Conservation (phyloP, 768 basidiomycete genomes). For the Podaxis rugospora region DNA sequence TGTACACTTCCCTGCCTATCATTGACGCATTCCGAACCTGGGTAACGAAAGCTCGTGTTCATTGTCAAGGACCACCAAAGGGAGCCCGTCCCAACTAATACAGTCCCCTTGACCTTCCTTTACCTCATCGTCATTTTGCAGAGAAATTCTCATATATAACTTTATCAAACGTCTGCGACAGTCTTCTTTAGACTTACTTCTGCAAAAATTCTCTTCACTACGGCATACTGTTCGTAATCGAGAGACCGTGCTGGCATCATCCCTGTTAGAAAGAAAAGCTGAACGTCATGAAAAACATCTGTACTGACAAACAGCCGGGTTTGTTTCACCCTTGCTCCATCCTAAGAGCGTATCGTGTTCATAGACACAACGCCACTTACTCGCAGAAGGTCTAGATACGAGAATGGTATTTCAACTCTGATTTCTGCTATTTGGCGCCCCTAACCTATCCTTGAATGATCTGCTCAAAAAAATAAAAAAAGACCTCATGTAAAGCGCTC, state of each 20-base stretch:
- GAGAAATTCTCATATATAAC: neutral
- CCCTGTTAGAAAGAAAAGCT: neutral
- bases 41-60: neutral
- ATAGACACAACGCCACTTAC: too few species aligned
- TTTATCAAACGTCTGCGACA: slow-evolving; percentile 1
- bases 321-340: too few species aligned
- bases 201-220: neutral
- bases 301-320: neutral
- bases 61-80: slow-evolving; percentile 8
- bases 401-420: neutral
- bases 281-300: neutral
- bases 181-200: neutral
- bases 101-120: neutral
- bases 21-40: neutral
- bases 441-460: neutral
- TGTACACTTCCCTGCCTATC: neutral
- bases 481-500: neutral
- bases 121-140: slow-evolving; percentile 3
- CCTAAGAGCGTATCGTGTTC: too few species aligned
- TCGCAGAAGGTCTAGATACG: too few species aligned
- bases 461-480: neutral
- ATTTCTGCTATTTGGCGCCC: neutral
- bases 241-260: neutral
- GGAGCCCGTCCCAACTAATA: neutral
- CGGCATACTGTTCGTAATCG: neutral